Conservation (phyloP, 768 basidiomycete genomes). For the Fistulinella prunicolor region DNA sequence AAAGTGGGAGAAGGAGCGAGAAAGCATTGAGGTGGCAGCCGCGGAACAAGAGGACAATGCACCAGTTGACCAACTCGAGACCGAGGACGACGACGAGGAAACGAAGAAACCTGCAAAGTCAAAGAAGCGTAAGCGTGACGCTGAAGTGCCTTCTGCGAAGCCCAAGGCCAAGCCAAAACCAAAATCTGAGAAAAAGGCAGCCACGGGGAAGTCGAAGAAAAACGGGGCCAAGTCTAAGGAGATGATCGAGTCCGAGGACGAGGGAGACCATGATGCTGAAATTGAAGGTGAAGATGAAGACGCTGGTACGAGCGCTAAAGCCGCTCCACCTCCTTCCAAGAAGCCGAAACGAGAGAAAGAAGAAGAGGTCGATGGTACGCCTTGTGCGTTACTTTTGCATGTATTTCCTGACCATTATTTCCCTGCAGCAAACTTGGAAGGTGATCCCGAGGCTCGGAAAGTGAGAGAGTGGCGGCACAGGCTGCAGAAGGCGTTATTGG, state of each 20-base stretch:
- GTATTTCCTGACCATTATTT: slow-evolving; percentile 5
- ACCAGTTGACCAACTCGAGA: slow-evolving; percentile 65
- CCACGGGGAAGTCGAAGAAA: slow-evolving; percentile 43
- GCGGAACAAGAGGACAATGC: slow-evolving; percentile 55
- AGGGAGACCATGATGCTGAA: slow-evolving; percentile 47
- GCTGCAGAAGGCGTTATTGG: slow-evolving; percentile 83
- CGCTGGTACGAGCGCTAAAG: slow-evolving; percentile 49
- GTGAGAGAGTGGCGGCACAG: slow-evolving; percentile 92
- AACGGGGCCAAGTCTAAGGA: slow-evolving; percentile 62
- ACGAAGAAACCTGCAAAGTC: slow-evolving; percentile 43
- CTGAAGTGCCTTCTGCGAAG: slow-evolving; percentile 40
- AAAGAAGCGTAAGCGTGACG: slow-evolving; percentile 67
- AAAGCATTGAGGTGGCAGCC: slow-evolving; percentile 28
- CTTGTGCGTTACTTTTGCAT: too few species aligned
- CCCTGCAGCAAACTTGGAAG: slow-evolving; percentile 40
- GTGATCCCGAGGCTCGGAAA: slow-evolving; percentile 62
- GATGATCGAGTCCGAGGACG: slow-evolving; percentile 64
- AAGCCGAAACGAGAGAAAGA: slow-evolving; percentile 60
- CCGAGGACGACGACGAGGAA: slow-evolving; percentile 50
- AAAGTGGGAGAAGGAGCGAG: slow-evolving; percentile 56
- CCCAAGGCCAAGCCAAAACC: slow-evolving; percentile 44
- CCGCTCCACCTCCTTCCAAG: slow-evolving; percentile 63
- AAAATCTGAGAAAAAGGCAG: slow-evolving; percentile 41
- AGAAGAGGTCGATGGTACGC: slow-evolving; percentile 59
- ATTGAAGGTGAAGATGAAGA: slow-evolving; percentile 46